Percentiles rank a stretch among this genome's conserved stretches.
Evolutionary conservation across 192 early-diverging fungal species (phyloP).

Genomic region (Nowakowskiella sp.): DNA sequence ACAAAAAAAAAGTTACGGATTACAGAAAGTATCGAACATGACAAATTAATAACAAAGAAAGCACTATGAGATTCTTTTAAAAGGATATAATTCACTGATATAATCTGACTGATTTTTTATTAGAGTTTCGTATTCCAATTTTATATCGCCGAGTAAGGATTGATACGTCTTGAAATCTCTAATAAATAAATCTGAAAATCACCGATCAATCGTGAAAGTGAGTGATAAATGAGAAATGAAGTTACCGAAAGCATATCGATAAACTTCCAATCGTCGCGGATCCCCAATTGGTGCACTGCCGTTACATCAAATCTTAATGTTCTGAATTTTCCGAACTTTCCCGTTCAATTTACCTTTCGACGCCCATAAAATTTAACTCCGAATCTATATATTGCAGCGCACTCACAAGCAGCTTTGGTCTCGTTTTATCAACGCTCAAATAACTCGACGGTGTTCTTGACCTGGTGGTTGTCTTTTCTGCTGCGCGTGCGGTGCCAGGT

Average conservation of each 20-base stretch:
- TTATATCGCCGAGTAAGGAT: conserved; percentile 43
- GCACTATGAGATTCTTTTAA: too few relatives aligned
- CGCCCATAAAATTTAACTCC: conserved; percentile 19
- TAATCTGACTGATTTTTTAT: conserved; percentile 21
- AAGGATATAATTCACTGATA: conserved; percentile 22
- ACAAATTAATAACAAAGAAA: too few relatives aligned
- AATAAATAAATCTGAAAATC: conserved; percentile 52
- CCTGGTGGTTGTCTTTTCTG: too few relatives aligned
- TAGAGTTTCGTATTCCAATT: conserved; percentile 41
- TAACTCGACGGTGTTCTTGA: too few relatives aligned
- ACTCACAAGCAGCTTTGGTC: conserved; percentile 16
- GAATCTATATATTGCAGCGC: conserved; percentile 12
- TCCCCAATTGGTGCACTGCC: conserved; percentile 13
- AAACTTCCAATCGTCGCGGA: conserved; percentile 33
- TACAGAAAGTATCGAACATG: too few relatives aligned
- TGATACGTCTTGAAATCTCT: conserved; percentile 49
- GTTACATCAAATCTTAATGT: conserved; percentile 5
- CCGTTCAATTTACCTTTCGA: conserved; percentile 7
- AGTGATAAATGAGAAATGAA: background rate
- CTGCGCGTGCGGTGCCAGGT: too few relatives aligned
- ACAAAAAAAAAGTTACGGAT: too few relatives aligned
- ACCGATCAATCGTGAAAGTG: background rate
- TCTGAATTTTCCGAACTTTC: background rate
- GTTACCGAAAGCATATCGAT: conserved; percentile 36
- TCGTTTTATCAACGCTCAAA: conserved; percentile 17